Base-by-base conservation (phyloP, 108 stramenopile species). In the Phaeodactylum tricornutum region DNA sequence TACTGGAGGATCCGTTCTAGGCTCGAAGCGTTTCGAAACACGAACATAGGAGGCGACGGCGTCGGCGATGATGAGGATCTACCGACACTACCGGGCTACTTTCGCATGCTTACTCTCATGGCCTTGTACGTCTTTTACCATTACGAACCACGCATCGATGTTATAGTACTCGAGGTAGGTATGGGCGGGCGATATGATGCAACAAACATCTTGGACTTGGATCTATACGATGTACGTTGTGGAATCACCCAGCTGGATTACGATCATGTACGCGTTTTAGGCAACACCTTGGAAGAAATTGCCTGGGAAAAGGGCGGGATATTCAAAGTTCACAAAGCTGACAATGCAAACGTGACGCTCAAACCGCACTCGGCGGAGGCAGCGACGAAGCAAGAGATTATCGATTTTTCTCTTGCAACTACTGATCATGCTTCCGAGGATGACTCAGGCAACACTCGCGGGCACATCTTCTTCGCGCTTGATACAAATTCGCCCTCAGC, bases 291-390 rank as follows among this genome's bases (percentile, higher is more conserved):
- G 47, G 72, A 75, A 50, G 52, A 72, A 29, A 97, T 97, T 50
- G 96, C 96, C 1, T 87, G 91, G 92, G 92, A 97, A 55, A 96
- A 96, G 60, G 92, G 82, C 2, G 95, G 95, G 14, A 92, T 96
- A 33, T 80, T 88, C 59, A 55, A 75, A 25, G 24, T 46, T 0
- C 57, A 84, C 47, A 83, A 83, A 47, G 11, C 49, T 23, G 51
- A 34, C 32, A 33, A 37, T 31, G 43, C 43, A 2, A 26, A 21
- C 19, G 50, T 54, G 2, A 50, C 62, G 3, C 35, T 50, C 43
- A 51, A 24, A 23, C 43, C 22, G 3, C 14, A 16, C n/a, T 15
- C 25, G 20, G 29, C 30, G 2, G 35, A 40, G 4, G 44, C 44
- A 5, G 21, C 5, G 39, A 41, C 5, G 6, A 34, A 34, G 11